These are phyloP conservation scores for Oemleria cerasiformis DNA, from an alignment of 306 rosid genomes.

Conservation along the genomic window DNA sequence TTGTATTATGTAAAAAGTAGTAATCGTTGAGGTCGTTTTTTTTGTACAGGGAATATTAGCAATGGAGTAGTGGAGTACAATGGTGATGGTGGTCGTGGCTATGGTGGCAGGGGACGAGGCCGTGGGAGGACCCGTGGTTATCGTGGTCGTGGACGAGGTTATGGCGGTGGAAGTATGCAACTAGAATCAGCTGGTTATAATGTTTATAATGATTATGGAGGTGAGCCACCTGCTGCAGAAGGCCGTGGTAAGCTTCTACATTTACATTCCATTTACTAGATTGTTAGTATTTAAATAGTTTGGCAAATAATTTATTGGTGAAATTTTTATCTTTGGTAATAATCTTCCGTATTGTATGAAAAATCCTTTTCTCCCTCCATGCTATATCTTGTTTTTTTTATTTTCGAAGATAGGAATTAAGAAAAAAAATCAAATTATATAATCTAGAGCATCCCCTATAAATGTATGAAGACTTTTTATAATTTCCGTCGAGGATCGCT, in stretches of 20 bases:
- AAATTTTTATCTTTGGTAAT: not conserved
- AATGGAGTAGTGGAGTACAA: conserved; percentile 27
- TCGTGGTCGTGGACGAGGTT: conserved; percentile 26
- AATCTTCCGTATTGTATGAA: not conserved
- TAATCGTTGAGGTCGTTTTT: not conserved
- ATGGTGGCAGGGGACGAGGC: conserved; percentile 27
- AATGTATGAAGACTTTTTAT: not conserved
- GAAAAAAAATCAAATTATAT: too few relatives aligned
- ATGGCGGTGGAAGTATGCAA: conserved; percentile 21
- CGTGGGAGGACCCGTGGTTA: conserved; percentile 23
- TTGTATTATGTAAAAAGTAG: not conserved
- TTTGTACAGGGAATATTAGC: conserved; percentile 17
- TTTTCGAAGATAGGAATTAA: too few relatives aligned
- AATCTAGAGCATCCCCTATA: too few relatives aligned
- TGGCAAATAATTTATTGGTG: not conserved
- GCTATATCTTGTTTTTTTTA: too few relatives aligned
- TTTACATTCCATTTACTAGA: not conserved
- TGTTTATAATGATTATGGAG: conserved; percentile 24
- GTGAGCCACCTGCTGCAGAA: conserved; percentile 19
- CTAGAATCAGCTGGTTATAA: conserved; percentile 9
- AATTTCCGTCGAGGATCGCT: too few relatives aligned
- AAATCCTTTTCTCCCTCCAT: not conserved
- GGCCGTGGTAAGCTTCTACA: conserved; percentile 13
- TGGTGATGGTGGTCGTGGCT: conserved; percentile 22
- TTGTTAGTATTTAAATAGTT: not conserved